These are phyloP conservation scores for Podaxis mareebaensis DNA, from an alignment of 768 basidiomycete species.

Conservation along the genomic window DNA sequence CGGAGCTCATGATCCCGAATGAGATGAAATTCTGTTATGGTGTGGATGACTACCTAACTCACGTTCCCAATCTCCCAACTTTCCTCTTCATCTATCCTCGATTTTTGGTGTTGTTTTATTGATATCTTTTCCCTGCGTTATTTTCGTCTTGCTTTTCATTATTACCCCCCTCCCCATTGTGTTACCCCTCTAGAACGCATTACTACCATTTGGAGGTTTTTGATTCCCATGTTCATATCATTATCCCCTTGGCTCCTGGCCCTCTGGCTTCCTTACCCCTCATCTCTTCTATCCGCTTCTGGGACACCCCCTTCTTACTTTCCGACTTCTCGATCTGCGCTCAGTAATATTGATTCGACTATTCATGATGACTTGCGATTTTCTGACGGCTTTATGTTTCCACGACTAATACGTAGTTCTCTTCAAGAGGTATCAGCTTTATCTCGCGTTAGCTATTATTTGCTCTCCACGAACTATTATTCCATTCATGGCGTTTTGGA, in stretches of 20 bases:
- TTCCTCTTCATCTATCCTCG: conserved; percentile 1
- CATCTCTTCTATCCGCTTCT: conserved; percentile 7
- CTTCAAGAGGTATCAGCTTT: background rate
- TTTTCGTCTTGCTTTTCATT: conserved; percentile 8
- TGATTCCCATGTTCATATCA: background rate
- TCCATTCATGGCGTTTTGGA: background rate
- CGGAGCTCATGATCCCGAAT: conserved; percentile 9
- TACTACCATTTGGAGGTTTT: background rate
- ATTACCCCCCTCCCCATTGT: background rate
- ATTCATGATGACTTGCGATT: conserved; percentile 1
- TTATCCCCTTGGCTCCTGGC: background rate
- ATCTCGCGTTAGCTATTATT: background rate
- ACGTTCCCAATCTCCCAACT: background rate
- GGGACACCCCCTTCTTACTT: conserved; percentile 2
- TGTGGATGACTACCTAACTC: background rate
- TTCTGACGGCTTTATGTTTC: conserved; percentile 8
- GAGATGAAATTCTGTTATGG: background rate
- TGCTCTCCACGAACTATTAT: conserved; percentile 7
- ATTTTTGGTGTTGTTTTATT: conserved; percentile 13
- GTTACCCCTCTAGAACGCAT: conserved; percentile 9
- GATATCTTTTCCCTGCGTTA: background rate
- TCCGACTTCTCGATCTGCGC: background rate
- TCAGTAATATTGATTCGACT: background rate
- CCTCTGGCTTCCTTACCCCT: background rate
- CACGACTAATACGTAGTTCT: conserved; percentile 6